Conservation (phyloP, 2,329 filamentous ascomycete species). For the Pseudofabraea citricarpa region DNA sequence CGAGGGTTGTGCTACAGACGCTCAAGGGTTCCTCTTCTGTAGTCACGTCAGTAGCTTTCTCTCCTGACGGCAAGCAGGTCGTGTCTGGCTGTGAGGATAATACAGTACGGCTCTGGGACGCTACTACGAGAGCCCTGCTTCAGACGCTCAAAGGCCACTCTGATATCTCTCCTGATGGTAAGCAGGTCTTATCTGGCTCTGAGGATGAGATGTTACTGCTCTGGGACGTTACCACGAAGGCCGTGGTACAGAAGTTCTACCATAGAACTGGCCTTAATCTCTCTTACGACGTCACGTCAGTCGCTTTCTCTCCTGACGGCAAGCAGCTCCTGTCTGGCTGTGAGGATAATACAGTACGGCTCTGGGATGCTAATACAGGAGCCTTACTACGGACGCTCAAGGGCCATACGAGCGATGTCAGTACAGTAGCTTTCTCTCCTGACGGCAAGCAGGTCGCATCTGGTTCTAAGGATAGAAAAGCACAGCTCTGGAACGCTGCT, state of each 20-base stretch:
- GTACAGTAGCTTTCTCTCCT: too few species aligned
- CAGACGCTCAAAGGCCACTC: not conserved
- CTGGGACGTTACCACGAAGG: not conserved
- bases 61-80: constrained; percentile 6
- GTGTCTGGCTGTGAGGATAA: constrained; percentile 5
- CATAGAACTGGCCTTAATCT: not conserved
- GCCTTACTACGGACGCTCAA: too few species aligned
- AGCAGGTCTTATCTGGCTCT: not conserved
- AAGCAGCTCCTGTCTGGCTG: not conserved
- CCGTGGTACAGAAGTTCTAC: not conserved
- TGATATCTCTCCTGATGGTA: not conserved
- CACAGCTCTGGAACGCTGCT: not conserved
- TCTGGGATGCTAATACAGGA: too few species aligned
- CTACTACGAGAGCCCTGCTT: not conserved
- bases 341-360: constrained; percentile 1
- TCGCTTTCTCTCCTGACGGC: not conserved
- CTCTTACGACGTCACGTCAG: not conserved
- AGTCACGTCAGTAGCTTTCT: too few species aligned
- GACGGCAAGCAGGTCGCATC: too few species aligned
- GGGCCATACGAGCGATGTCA: too few species aligned
- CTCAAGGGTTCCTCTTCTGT: too few species aligned
- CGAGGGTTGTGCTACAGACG: too few species aligned
- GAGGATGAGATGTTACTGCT: not conserved
- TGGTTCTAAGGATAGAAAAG: too few species aligned
- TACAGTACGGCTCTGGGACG: not conserved